A percentile compares a stretch with the other conserved stretches of the same genome.
phyloP scores from a whole-genome alignment of 108 stramenopile genomes.

The Skeletonema potamos region DNA sequence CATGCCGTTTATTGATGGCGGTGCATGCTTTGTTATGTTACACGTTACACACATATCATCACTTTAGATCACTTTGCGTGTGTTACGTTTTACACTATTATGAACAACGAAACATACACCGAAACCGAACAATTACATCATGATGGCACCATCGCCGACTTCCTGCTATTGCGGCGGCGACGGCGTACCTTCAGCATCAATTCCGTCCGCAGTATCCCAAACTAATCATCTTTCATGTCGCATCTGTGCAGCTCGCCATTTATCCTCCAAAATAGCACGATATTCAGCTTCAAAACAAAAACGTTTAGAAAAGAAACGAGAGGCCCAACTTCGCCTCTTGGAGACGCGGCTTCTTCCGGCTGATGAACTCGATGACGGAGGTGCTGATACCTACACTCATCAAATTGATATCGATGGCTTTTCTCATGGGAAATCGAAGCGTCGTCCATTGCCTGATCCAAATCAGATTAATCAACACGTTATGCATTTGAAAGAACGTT shows the following conservation, averaged over 20 bases:
- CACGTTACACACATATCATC: too few relatives aligned
- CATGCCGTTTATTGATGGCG: too few relatives aligned
- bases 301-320: slow-evolving; percentile 1
- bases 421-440: not conserved
- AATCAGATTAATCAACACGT: slow-evolving; percentile 23
- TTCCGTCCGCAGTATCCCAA: not conserved
- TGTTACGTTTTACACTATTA: too few relatives aligned
- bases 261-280: slow-evolving; percentile 15
- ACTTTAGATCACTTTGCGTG: too few relatives aligned
- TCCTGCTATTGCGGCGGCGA: not conserved
- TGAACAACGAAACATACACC: too few relatives aligned
- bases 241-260: slow-evolving; percentile 8
- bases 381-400: not conserved
- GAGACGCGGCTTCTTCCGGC: slow-evolving; percentile 7
- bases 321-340: slow-evolving; percentile 15
- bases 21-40: too few relatives aligned
- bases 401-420: not conserved
- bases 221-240: slow-evolving; percentile 1
- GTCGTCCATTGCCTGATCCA: slow-evolving; percentile 24
- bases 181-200: not conserved
- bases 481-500: slow-evolving; percentile 1
- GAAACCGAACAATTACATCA: not conserved
- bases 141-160: not conserved
- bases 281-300: slow-evolving; percentile 11
- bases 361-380: not conserved